Evolutionary conservation across 2,329 filamentous ascomycete genomes (phyloP).

Genomic region (Fusarium ramigenum): DNA sequence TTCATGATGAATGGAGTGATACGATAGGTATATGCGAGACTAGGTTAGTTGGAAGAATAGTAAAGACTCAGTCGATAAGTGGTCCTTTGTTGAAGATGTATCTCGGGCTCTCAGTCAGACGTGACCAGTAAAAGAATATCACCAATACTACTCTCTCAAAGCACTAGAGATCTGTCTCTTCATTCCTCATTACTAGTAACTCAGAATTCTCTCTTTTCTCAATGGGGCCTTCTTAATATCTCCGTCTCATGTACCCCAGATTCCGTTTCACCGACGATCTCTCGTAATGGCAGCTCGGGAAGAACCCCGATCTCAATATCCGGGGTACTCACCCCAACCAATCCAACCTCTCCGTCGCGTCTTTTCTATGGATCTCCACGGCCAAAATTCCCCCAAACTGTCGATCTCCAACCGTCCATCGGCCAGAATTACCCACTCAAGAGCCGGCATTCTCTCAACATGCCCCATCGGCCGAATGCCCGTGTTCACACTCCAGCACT

Average conservation of each 20-base stretch:
- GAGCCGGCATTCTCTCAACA: slow-evolving; percentile 27
- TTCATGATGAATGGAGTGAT: rapidly evolving
- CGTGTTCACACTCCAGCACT: slow-evolving; percentile 4
- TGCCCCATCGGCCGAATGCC: slow-evolving; percentile 30
- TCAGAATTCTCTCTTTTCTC: too few species aligned
- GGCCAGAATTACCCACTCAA: slow-evolving; percentile 16
- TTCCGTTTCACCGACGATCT: not conserved
- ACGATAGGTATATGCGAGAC: not conserved
- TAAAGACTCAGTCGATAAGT: not conserved
- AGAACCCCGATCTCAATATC: slow-evolving; percentile 9
- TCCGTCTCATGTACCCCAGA: not conserved
- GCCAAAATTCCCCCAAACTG: not conserved
- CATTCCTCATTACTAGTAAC: too few species aligned
- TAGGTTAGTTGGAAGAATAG: rapidly evolving
- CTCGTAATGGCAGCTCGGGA: not conserved
- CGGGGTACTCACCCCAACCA: not conserved
- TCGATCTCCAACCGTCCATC: not conserved
- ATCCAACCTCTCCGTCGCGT: not conserved
- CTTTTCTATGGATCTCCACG: not conserved
- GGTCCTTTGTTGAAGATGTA: not conserved
- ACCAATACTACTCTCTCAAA: rapidly evolving
- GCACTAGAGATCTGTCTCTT: rapidly evolving
- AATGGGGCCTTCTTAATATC: too few species aligned
- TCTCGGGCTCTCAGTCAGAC: too few species aligned
- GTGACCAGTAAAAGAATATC: rapidly evolving